A percentile compares a stretch with the other conserved stretches of the same genome.
Evolutionary conservation across 305 asterid species (phyloP).

Genomic region (Fraxinus angustifolia): DNA sequence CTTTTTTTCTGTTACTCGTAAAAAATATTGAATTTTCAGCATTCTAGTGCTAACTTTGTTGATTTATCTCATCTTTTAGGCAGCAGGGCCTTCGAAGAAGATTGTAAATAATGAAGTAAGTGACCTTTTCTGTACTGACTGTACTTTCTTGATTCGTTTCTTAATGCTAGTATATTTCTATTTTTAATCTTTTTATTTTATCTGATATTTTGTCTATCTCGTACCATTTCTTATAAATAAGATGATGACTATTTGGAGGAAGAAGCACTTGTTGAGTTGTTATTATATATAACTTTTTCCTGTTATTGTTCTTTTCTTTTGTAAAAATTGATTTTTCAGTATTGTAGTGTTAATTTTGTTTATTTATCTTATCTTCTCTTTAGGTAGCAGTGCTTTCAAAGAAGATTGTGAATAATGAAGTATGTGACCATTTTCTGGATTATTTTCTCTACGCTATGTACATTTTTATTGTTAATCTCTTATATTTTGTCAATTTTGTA

Average conservation of each 20-base stretch:
- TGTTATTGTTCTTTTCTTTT: background rate
- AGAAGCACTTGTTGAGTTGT: conserved; percentile 23
- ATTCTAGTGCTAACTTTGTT: conserved; percentile 17
- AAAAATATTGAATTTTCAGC: background rate
- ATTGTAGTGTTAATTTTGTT: conserved; percentile 16
- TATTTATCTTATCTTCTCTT: conserved; percentile 20
- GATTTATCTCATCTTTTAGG: conserved; percentile 38
- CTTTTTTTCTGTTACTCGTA: background rate
- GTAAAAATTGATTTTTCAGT: background rate
- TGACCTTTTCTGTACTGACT: conserved; percentile 8
- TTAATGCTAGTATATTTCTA: background rate
- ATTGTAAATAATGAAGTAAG: conserved; percentile 38
- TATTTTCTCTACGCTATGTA: background rate
- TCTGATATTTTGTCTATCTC: conserved; percentile 2
- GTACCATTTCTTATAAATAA: conserved; percentile 15
- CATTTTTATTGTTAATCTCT: background rate
- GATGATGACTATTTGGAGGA: conserved; percentile 27
- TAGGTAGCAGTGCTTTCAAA: conserved; percentile 43
- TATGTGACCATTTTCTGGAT: conserved; percentile 24
- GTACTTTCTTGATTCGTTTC: conserved; percentile 5
- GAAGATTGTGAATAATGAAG: conserved; percentile 36
- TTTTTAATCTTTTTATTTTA: conserved; percentile 4
- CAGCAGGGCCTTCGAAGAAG: conserved; percentile 33
- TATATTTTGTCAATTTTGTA: conserved; percentile 7
- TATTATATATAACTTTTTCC: background rate